These are phyloP conservation scores for Spergularia bocconei DNA, from an alignment of 148 eudicot genomes.

Conservation along the genomic window DNA sequence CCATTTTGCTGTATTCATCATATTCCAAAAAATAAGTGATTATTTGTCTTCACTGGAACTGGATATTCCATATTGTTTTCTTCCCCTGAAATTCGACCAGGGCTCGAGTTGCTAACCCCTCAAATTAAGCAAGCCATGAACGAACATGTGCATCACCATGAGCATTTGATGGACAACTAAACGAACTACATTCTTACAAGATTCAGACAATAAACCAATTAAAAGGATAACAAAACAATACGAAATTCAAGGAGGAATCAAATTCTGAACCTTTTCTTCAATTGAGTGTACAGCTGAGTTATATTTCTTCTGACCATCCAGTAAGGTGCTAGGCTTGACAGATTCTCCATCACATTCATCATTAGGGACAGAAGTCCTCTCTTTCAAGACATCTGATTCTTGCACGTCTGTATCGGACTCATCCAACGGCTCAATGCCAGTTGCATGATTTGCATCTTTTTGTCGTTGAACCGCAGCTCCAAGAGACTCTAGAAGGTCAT, in stretches of 20 bases:
- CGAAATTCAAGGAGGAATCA: background rate
- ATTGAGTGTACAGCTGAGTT: constrained; percentile 96
- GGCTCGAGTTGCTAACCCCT: background rate
- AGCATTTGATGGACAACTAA: background rate
- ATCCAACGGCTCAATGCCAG: constrained; percentile 66
- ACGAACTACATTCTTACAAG: background rate
- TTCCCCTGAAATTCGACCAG: background rate
- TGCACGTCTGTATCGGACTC: constrained; percentile 48
- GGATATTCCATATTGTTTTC: background rate
- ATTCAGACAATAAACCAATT: background rate
- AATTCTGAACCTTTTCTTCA: constrained; percentile 79
- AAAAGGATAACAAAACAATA: background rate
- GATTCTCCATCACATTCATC: constrained; percentile 49
- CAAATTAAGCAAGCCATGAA: background rate
- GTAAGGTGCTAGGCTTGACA: constrained; percentile 66
- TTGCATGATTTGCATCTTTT: constrained; percentile 81
- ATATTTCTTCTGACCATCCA: constrained; percentile 95
- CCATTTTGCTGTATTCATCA: too few species aligned
- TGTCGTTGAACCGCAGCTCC: constrained; percentile 99
- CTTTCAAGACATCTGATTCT: constrained; percentile 40
- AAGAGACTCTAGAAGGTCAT: constrained; percentile 82
- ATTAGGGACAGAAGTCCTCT: constrained; percentile 48
- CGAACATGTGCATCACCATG: background rate
- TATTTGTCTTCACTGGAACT: too few species aligned
- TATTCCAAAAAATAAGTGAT: too few species aligned